Evolutionary conservation across 768 basidiomycete genomes (phyloP), one percentile per base, ranked within the genome.

Genomic region (Phlebiopsis gigantea): DNA sequence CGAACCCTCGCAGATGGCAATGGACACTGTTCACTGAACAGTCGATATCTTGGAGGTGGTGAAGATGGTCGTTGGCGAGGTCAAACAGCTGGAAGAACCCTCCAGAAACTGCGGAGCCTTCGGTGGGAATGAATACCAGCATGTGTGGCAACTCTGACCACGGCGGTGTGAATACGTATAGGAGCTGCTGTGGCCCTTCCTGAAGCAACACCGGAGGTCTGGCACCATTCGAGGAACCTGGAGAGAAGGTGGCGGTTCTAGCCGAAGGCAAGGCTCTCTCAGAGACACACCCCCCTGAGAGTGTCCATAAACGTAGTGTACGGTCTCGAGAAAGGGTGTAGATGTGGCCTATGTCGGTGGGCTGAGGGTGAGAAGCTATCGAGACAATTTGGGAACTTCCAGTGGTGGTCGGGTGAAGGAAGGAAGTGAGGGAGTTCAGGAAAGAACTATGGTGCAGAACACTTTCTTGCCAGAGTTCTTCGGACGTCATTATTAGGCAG

Each of bases 311-410:
- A 39, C 93, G 81, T 42, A 98, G 75, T 30, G 85, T 87, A 54
- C 88, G 80, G 73, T 97, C 93, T 54, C 93, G 79, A 8, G 94
- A 93, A 42, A 98, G 78, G 1, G 93, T 87, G 82, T 91, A 96
- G 21, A 87, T 74, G 63, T 89, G 78, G 31, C 77, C 80, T 56
- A 88, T 76, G 66, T 89, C 88, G 14, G 86, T 87, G 17, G 88
- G 88, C 72, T 84, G 87, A 42, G 87, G 82, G 68, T 85, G 79
- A 44, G 83, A 84, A 5, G 89, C 81, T 41, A 91, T 74, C 44
- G 88, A 83, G 46, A 93, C 74, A 48, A 90, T 83, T 58, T 87
- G 82, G 19, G 81, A 73, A 5, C 78, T 77, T 49, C 76, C 72
- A 29, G 79, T 67, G 29, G 74, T 66, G 30, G 75, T 65, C 24